Percentiles rank a stretch among this genome's conserved stretches.
Conservation (phyloP, 805 yeast species). For the Monosporozyma siamensis region DNA sequence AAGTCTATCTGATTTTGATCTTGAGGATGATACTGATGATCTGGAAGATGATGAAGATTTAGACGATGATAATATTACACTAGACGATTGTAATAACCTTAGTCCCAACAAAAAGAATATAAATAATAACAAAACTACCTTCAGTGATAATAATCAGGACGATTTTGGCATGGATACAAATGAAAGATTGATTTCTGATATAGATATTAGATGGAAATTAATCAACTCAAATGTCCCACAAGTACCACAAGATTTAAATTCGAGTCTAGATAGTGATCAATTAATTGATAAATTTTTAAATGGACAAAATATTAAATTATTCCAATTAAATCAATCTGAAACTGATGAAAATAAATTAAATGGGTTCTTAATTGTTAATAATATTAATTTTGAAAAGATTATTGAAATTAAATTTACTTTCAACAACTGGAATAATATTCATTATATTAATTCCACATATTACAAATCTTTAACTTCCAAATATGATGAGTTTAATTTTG, state of each 20-base stretch:
- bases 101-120: background rate
- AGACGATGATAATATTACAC: constrained; percentile 5
- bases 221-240: constrained; percentile 1
- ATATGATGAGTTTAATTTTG: constrained; percentile 27
- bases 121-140: background rate
- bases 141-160: constrained; percentile 1
- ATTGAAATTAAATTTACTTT: constrained; percentile 29
- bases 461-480: constrained; percentile 19
- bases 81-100: background rate
- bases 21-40: constrained; percentile 4
- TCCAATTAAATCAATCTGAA: constrained; percentile 7
- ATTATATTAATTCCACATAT: constrained; percentile 22
- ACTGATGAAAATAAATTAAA: constrained; percentile 12
- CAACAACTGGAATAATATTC: constrained; percentile 28
- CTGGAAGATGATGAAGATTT: constrained; percentile 4
- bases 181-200: background rate
- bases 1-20: constrained; percentile 5
- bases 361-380: constrained; percentile 25
- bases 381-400: constrained; percentile 28
- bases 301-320: constrained; percentile 20
- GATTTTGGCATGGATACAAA: background rate
- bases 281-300: constrained; percentile 11
- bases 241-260: background rate
- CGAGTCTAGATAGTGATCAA: background rate
- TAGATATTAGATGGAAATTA: constrained; percentile 5